Evolutionary conservation across 305 asterid species (phyloP).

Genomic region (Solanum aculeatissimum): DNA sequence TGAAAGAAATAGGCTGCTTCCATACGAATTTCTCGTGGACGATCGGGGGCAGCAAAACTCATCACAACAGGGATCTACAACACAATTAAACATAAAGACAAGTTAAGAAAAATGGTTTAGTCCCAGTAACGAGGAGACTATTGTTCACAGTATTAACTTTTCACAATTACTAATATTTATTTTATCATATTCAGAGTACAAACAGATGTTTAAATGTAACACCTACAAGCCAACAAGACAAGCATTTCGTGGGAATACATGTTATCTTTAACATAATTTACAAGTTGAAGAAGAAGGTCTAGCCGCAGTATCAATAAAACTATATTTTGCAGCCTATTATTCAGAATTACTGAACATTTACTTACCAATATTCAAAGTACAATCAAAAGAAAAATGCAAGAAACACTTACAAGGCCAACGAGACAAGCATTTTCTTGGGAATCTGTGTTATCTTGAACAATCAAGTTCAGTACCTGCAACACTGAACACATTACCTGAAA

Average conservation of each 20-base stretch:
- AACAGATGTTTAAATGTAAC: neutral
- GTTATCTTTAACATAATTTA: constrained; percentile 44
- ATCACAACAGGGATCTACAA: constrained; percentile 84
- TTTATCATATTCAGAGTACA: neutral
- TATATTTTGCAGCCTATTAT: neutral
- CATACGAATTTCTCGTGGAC: constrained; percentile 89
- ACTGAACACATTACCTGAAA: constrained; percentile 83
- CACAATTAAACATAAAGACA: neutral
- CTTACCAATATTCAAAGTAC: neutral
- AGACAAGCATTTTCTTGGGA: constrained; percentile 98
- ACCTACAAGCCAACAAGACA: constrained; percentile 85
- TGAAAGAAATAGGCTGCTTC: constrained; percentile 95
- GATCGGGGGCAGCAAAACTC: constrained; percentile 94
- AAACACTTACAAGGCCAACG: constrained; percentile 83
- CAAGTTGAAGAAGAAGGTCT: constrained; percentile 39
- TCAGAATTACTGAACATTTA: neutral
- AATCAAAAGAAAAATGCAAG: neutral
- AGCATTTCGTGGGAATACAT: constrained; percentile 82
- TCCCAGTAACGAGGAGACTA: neutral
- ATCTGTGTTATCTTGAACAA: constrained; percentile 85
- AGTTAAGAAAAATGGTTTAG: neutral
- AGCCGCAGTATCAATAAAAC: neutral
- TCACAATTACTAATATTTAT: neutral
- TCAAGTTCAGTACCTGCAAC: constrained; percentile 86
- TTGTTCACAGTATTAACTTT: neutral